Evolutionary conservation across 345 rosid species (phyloP), one percentile per base, ranked within the genome.

Genomic region (Geranium rotundifolium): DNA sequence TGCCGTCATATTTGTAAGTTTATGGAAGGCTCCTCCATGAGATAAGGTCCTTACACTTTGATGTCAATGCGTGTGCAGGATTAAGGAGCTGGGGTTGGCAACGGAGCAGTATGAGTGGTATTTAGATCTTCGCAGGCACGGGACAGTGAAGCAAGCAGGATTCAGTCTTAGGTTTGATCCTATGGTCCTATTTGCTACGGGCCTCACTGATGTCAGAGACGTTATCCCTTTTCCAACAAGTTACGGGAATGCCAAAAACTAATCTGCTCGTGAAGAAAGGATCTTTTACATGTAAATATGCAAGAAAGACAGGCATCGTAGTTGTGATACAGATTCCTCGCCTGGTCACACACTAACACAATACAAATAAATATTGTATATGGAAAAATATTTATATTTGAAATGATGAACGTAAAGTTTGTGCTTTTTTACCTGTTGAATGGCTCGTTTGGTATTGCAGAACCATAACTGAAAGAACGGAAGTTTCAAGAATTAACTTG

Each of bases 141-240:
- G 98, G 65, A 79, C 97, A 17, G 91, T 82, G 56, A 75, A 77
- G 65, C 86, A 82, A 65, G 84, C 96, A 0, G 96, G 96, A 55
- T 84, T 89, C 78, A 83, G 87, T 73, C 55, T 87, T 63, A 69
- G 65, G 17, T 81, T 89, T 64, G 97, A 92, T 65, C 77, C 77
- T 17, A 82, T 89, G 89, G 82, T 89, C 72, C 84, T 87, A 63
- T 82, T 79, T 59, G 67, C 72, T 3, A 85, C 91, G 9, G 91
- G 93, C 15, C 86, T 89, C 62, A 46, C 79, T 1, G 93, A 92
- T 74, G 82, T 92, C 34, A 84, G 79, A 79, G 98, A 89, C 58
- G 85, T 63, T 0, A 73, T 92, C 71, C 95, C 97, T n/a, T 92
- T 89, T 74, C 93, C 93, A 10, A 70, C 83, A 70, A 80, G 84